phyloP scores from a whole-genome alignment of 139 green algal genomes.

The Coelastrella sp. region DNA sequence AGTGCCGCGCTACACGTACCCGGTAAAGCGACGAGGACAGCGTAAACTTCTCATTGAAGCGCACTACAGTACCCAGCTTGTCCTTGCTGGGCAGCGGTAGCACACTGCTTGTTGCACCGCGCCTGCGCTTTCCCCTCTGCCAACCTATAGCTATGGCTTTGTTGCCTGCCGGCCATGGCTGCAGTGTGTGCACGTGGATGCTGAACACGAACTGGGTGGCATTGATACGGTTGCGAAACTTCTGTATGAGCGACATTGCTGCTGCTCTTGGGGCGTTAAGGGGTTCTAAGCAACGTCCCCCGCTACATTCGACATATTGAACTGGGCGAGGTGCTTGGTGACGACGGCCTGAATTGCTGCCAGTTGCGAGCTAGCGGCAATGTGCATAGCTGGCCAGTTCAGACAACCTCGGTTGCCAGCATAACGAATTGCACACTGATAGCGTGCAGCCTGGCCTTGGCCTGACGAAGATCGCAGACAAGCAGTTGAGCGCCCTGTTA shows the following conservation, averaged over 20 bases:
- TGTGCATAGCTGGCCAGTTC: no score
- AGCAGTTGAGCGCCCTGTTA: background rate
- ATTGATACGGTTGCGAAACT: slow-evolving; percentile 62
- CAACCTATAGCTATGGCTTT: slow-evolving; percentile 68
- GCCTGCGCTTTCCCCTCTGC: slow-evolving; percentile 70
- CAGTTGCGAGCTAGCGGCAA: background rate
- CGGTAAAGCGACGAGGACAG: slow-evolving; percentile 72
- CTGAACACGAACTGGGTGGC: slow-evolving; percentile 66
- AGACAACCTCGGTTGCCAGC: no score
- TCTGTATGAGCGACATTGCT: slow-evolving; percentile 39
- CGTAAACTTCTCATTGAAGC: slow-evolving; percentile 75
- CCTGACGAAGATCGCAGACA: background rate
- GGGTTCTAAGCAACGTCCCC: background rate
- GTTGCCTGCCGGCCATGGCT: slow-evolving; percentile 63
- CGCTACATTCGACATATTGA: no score
- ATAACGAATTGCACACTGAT: no score
- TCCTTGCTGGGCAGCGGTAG: slow-evolving; percentile 50
- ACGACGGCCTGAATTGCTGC: background rate
- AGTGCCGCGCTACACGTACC: slow-evolving; percentile 47
- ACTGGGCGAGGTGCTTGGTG: background rate
- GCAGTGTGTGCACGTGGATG: slow-evolving; percentile 66
- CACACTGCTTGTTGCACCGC: slow-evolving; percentile 66
- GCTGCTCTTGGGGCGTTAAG: background rate
- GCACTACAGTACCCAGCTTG: slow-evolving; percentile 61
- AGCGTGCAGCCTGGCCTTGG: no score